A percentile compares a stretch with the other conserved stretches of the same genome.
phyloP scores from a whole-genome alignment of 805 yeast species.

The Priceomyces castillae region DNA sequence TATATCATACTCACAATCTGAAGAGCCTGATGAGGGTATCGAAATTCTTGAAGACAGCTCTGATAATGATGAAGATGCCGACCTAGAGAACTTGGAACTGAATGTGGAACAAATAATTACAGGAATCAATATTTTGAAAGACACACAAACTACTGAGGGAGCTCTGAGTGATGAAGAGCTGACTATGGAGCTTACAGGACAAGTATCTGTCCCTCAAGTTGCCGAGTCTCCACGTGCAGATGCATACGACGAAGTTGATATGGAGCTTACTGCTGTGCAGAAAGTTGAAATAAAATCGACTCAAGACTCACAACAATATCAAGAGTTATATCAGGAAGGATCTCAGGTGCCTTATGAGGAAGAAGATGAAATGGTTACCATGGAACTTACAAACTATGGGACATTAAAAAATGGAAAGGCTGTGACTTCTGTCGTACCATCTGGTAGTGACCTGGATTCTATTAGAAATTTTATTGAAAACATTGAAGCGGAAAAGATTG shows the following conservation, averaged over 20 bases:
- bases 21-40: neutral
- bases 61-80: conserved; percentile 18
- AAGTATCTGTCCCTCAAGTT: neutral
- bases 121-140: conserved; percentile 2
- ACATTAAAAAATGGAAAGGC: neutral
- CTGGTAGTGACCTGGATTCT: neutral
- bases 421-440: neutral
- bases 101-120: conserved; percentile 6
- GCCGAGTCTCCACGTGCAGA: conserved; percentile 7
- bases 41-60: conserved; percentile 21
- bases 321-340: neutral
- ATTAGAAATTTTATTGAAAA: conserved; percentile 1
- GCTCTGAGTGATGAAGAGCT: conserved; percentile 16
- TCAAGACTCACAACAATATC: neutral
- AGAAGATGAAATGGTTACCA: neutral
- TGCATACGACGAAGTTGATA: conserved; percentile 17
- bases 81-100: conserved; percentile 3
- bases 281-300: neutral
- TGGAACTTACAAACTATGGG: neutral
- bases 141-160: neutral
- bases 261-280: conserved; percentile 21
- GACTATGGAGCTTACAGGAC: conserved; percentile 32
- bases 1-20: conserved; percentile 5
- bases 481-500: neutral
- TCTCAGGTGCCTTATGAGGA: neutral